These are phyloP conservation scores for Arthromyces matolae DNA, from an alignment of 768 basidiomycete species.

Conservation along the genomic window DNA sequence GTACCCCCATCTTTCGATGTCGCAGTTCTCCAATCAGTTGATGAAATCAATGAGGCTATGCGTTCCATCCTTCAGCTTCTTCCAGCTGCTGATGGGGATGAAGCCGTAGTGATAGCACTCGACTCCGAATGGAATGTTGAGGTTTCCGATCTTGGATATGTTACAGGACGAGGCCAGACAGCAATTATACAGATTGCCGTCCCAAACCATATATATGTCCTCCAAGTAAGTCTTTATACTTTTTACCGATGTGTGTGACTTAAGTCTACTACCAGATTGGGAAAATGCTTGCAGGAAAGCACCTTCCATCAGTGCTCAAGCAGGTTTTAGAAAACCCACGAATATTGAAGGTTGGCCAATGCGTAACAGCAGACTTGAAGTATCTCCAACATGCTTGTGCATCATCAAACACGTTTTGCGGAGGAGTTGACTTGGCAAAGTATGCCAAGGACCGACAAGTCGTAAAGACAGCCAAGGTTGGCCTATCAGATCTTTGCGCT, in stretches of 20 bases:
- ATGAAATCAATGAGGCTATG: not conserved
- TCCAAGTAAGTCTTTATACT: not conserved
- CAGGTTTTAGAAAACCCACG: conserved; percentile 9
- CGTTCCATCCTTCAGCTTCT: not conserved
- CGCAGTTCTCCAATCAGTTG: too few species aligned
- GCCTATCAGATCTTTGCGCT: conserved; percentile 29
- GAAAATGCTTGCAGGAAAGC: not conserved
- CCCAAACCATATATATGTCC: not conserved
- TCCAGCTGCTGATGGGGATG: too few species aligned
- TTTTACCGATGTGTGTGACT: not conserved
- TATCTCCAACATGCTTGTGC: too few species aligned
- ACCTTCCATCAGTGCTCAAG: not conserved
- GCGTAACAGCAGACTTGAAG: conserved; percentile 1
- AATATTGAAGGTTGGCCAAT: conserved; percentile 12
- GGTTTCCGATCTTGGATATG: not conserved
- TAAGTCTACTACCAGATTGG: too few species aligned
- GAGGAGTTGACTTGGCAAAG: conserved; percentile 25
- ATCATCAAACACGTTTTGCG: conserved; percentile 16
- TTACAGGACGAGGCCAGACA: not conserved
- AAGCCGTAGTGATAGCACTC: too few species aligned
- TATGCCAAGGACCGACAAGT: conserved; percentile 26
- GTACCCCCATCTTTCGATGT: not conserved
- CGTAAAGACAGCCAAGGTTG: too few species aligned
- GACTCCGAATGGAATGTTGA: not conserved
- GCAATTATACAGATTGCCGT: not conserved